phyloP scores from a whole-genome alignment of 352 stramenopile genomes.

The Globisporangium recalcitrans region DNA sequence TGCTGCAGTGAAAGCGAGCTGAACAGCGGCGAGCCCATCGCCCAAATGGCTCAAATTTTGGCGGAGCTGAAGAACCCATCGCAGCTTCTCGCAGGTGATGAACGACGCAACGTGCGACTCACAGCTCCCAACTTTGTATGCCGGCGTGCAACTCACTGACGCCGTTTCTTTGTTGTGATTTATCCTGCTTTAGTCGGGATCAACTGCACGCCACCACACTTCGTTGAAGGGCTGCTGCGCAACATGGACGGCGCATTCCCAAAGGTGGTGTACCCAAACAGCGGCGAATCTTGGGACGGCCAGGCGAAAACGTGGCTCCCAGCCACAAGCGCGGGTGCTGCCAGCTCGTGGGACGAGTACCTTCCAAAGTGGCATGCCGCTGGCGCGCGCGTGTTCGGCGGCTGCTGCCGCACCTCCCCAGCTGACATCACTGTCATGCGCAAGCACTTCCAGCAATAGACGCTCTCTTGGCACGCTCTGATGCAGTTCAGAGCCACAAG shows the following conservation, averaged over 20 bases:
- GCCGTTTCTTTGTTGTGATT: neutral
- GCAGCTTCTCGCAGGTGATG: constrained; percentile 43
- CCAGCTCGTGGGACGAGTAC: constrained; percentile 50
- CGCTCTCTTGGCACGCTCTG: neutral
- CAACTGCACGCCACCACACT: constrained; percentile 80
- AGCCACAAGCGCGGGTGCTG: constrained; percentile 27
- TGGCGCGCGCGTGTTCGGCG: constrained; percentile 71
- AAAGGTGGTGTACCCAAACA: constrained; percentile 84
- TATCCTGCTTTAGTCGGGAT: constrained; percentile 42
- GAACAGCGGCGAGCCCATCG: constrained; percentile 62
- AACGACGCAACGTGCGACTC: neutral
- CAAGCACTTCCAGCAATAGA: constrained; percentile 36
- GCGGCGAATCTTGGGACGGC: constrained; percentile 76
- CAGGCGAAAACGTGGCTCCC: constrained; percentile 69
- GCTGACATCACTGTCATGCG: constrained; percentile 64
- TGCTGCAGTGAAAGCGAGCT: constrained; percentile 58
- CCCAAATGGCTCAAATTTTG: constrained; percentile 35
- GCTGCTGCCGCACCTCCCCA: constrained; percentile 77
- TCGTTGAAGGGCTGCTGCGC: constrained; percentile 59
- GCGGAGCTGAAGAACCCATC: constrained; percentile 41
- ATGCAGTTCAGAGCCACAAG: neutral
- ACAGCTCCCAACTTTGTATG: neutral
- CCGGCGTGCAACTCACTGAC: neutral
- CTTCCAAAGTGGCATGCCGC: constrained; percentile 62
- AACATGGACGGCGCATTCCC: constrained; percentile 37